These are phyloP conservation scores for Eucalyptus pumila DNA, from an alignment of 345 rosid species.

Conservation along the genomic window DNA sequence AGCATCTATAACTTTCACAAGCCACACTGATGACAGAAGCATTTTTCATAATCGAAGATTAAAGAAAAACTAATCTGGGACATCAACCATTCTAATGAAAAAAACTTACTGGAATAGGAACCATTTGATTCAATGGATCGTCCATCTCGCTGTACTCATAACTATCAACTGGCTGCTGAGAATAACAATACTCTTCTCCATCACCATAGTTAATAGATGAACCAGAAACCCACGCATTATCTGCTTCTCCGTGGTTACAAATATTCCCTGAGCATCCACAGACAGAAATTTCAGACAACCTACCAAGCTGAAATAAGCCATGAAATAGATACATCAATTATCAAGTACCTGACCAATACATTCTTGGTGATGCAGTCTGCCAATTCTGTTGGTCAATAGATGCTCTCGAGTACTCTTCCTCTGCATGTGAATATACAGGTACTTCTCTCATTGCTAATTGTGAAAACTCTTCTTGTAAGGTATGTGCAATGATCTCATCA, in stretches of 20 bases:
- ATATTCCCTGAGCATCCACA: slow-evolving; percentile 29
- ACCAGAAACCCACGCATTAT: slow-evolving; percentile 29
- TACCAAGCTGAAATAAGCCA: neutral
- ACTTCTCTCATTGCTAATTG: slow-evolving; percentile 54
- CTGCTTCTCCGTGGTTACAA: slow-evolving; percentile 34
- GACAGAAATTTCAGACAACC: neutral
- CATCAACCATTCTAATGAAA: neutral
- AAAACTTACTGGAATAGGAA: slow-evolving; percentile 60
- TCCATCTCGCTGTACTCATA: slow-evolving; percentile 61
- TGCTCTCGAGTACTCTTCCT: slow-evolving; percentile 16
- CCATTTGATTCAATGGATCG: slow-evolving; percentile 71
- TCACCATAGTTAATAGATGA: slow-evolving; percentile 61
- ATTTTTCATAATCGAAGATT: neutral
- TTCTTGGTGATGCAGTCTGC: slow-evolving; percentile 21
- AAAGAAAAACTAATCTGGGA: neutral
- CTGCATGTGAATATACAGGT: slow-evolving; percentile 12
- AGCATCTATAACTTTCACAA: neutral
- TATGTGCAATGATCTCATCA: slow-evolving; percentile 80
- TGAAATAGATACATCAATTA: neutral
- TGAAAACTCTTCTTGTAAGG: slow-evolving; percentile 82
- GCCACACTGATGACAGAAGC: neutral
- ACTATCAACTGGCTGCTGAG: slow-evolving; percentile 51
- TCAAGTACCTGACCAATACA: slow-evolving; percentile 38
- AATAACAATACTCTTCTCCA: slow-evolving; percentile 40
- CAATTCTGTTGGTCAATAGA: slow-evolving; percentile 28